phyloP scores from a whole-genome alignment of 257 asterid species.

The Salvia splendens region DNA sequence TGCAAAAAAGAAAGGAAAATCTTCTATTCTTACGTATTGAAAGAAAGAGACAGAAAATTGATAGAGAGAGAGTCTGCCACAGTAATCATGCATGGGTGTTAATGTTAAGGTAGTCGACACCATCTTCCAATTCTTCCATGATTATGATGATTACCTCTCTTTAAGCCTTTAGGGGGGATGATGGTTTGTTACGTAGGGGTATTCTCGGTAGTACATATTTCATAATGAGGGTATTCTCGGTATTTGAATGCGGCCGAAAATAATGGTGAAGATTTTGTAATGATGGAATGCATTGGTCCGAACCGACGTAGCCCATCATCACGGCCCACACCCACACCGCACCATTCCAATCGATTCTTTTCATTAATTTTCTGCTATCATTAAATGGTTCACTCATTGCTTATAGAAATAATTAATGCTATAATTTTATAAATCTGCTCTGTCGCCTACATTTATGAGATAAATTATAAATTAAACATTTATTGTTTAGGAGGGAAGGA shows the following conservation, averaged over 20 bases:
- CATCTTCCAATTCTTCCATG: slow-evolving; percentile 44
- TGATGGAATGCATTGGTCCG: slow-evolving; percentile 85
- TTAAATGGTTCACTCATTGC: slow-evolving; percentile 19
- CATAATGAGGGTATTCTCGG: slow-evolving; percentile 34
- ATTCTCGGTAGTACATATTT: slow-evolving; percentile 35
- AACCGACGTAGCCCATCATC: slow-evolving; percentile 73
- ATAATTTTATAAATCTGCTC: no score
- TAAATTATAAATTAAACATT: no score
- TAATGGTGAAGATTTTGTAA: slow-evolving; percentile 45
- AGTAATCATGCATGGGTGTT: slow-evolving; percentile 73
- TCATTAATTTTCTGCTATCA: slow-evolving; percentile 30
- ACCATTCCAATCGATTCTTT: slow-evolving; percentile 43
- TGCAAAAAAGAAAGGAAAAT: slow-evolving; percentile 32
- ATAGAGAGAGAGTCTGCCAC: slow-evolving; percentile 35
- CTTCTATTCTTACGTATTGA: not conserved
- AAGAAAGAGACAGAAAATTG: not conserved
- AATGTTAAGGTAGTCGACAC: slow-evolving; percentile 40
- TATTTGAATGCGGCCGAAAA: not conserved
- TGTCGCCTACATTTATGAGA: no score
- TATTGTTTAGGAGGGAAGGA: no score
- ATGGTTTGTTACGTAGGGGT: slow-evolving; percentile 68
- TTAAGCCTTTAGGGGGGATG: slow-evolving; percentile 23
- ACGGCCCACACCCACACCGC: slow-evolving; percentile 34
- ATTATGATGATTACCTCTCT: slow-evolving; percentile 40
- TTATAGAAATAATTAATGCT: no score